Percentiles rank a stretch among this genome's conserved stretches.
These are phyloP conservation scores for Camelina hispida DNA, from an alignment of 345 rosid genomes.

Conservation along the genomic window DNA sequence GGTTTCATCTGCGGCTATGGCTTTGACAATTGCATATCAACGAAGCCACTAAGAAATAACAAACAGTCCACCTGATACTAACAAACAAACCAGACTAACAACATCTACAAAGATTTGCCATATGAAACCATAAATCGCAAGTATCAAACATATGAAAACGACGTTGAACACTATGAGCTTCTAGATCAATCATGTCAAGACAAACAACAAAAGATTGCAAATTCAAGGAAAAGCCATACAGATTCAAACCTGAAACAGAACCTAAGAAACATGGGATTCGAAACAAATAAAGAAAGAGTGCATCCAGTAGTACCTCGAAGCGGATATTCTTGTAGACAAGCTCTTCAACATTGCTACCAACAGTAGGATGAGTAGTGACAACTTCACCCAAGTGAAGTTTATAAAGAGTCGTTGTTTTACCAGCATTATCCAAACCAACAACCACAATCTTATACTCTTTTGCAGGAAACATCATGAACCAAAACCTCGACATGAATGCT, in stretches of 20 bases:
- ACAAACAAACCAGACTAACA: neutral
- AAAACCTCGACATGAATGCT: conserved; percentile 78
- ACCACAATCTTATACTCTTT: conserved; percentile 98
- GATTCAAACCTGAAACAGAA: neutral
- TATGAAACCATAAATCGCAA: neutral
- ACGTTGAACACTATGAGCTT: neutral
- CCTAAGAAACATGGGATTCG: neutral
- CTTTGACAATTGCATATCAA: neutral
- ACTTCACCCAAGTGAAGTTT: conserved; percentile 95
- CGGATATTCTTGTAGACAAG: conserved; percentile 94
- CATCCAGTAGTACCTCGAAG: conserved; percentile 65
- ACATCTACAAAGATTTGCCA: neutral
- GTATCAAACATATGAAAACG: neutral
- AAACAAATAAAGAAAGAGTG: neutral
- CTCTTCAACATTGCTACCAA: conserved; percentile 97
- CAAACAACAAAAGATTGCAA: neutral
- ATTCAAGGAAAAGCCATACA: neutral
- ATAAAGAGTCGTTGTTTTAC: conserved; percentile 97
- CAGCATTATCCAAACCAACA: conserved; percentile 96
- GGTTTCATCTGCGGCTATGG: neutral
- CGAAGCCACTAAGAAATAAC: neutral
- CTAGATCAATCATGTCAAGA: neutral
- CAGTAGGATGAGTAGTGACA: conserved; percentile 95
- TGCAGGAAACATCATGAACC: conserved; percentile 96
- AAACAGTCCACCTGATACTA: neutral